A percentile compares a stretch with the other conserved stretches of the same genome.
phyloP scores from a whole-genome alignment of 2,329 filamentous ascomycete genomes.

The Colletotrichum gigasporum region DNA sequence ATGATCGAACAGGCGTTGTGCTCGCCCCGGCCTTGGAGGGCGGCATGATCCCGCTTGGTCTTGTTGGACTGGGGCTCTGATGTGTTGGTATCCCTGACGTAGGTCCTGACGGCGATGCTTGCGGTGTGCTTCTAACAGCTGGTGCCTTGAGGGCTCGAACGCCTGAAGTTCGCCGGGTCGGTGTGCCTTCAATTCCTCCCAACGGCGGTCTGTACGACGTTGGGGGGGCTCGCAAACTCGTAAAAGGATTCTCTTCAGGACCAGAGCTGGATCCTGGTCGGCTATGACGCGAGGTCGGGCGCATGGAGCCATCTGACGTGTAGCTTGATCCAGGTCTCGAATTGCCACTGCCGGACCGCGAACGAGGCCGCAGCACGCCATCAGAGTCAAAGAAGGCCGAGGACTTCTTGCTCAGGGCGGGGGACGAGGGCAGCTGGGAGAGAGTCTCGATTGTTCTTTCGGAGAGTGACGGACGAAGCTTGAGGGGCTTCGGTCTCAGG shows the following conservation, averaged over 20 bases:
- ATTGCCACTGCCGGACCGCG: slow-evolving; percentile 53
- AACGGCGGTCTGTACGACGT: slow-evolving; percentile 55
- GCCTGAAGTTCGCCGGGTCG: slow-evolving; percentile 43
- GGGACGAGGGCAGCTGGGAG: slow-evolving; percentile 80
- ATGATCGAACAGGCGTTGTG: slow-evolving; percentile 53
- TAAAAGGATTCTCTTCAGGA: slow-evolving; percentile 49
- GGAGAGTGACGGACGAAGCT: slow-evolving; percentile 69
- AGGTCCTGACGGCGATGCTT: slow-evolving; percentile 36
- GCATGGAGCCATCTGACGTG: slow-evolving; percentile 68
- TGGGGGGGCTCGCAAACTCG: slow-evolving; percentile 54
- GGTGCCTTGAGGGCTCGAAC: slow-evolving; percentile 48
- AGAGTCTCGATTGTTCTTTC: slow-evolving; percentile 90
- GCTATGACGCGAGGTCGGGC: slow-evolving; percentile 58
- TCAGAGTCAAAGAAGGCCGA: slow-evolving; percentile 78
- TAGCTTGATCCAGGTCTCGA: slow-evolving; percentile 67
- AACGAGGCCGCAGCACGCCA: slow-evolving; percentile 65
- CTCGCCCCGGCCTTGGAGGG: slow-evolving; percentile 55
- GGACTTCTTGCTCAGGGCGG: slow-evolving; percentile 70
- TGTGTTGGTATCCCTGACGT: slow-evolving; percentile 42
- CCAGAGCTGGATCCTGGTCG: slow-evolving; percentile 65
- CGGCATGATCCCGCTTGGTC: slow-evolving; percentile 36
- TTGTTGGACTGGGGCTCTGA: slow-evolving; percentile 51
- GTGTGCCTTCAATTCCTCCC: slow-evolving; percentile 54
- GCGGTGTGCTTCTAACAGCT: slow-evolving; percentile 37
- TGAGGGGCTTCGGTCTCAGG: slow-evolving; percentile 32